Conservation (phyloP, 139 green algal species). For the Chlamydomonas schloesseri region DNA sequence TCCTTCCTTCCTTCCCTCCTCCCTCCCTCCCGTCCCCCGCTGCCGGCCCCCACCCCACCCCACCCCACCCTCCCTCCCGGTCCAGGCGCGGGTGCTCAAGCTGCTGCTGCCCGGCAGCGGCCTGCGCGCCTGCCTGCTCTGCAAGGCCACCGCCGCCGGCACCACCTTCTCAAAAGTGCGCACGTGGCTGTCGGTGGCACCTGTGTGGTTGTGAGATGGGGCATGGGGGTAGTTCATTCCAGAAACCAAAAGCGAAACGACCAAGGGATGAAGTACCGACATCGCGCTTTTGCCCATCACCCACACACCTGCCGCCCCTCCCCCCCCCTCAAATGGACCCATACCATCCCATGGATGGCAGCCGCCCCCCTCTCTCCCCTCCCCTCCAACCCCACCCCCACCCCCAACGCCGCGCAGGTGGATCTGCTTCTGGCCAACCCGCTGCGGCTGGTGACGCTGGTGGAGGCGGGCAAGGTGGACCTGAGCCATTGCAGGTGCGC, state of each 20-base stretch:
- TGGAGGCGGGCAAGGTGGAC: constrained; percentile 68
- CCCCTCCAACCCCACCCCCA: too few relatives aligned
- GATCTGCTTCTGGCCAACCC: constrained; percentile 95
- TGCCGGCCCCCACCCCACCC: not conserved
- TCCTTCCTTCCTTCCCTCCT: too few relatives aligned
- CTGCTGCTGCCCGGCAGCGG: constrained; percentile 77
- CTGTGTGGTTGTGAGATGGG: too few relatives aligned
- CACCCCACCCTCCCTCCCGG: not conserved
- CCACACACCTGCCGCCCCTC: too few relatives aligned
- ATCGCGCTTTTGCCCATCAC: too few relatives aligned
- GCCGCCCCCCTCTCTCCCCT: too few relatives aligned
- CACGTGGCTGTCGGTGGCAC: too few relatives aligned
- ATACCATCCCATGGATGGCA: too few relatives aligned
- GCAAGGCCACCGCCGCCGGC: constrained; percentile 75
- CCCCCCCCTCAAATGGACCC: too few relatives aligned
- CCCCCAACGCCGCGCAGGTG: constrained; percentile 52
- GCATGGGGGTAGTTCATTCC: too few relatives aligned
- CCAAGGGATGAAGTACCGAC: too few relatives aligned
- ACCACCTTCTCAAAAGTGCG: constrained; percentile 77
- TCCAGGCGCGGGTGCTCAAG: constrained; percentile 74
- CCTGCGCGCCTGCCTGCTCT: constrained; percentile 82
- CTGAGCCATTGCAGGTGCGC: constrained; percentile 58
- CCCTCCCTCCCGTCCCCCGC: not conserved
- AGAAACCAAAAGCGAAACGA: too few relatives aligned
- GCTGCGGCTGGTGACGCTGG: constrained; percentile 76